These are phyloP conservation scores for Starmerella khaoyaiensis DNA, from an alignment of 805 yeast genomes.

Conservation along the genomic window DNA sequence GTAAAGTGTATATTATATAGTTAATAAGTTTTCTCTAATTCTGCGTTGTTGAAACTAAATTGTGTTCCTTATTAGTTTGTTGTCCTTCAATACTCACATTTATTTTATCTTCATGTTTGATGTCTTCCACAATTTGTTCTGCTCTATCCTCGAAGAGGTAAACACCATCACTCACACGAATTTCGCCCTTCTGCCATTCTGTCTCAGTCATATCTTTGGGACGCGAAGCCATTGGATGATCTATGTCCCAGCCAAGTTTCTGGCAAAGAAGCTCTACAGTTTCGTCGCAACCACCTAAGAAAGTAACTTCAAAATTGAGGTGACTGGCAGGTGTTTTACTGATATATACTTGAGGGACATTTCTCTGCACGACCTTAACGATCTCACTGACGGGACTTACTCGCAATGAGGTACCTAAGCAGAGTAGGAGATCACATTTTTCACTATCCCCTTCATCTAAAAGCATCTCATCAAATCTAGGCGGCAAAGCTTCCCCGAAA, in stretches of 20 bases:
- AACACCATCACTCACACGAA: constrained; percentile 21
- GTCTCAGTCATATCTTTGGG: constrained; percentile 17
- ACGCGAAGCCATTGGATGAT: constrained; percentile 39
- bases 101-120: not conserved
- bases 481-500: constrained; percentile 76
- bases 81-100: not conserved
- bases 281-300: constrained; percentile 75
- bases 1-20: too few species aligned
- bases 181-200: constrained; percentile 22
- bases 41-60: too few species aligned
- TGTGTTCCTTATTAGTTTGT: too few species aligned
- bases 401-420: constrained; percentile 82
- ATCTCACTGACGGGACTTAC: constrained; percentile 88
- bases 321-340: constrained; percentile 66
- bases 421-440: constrained; percentile 63
- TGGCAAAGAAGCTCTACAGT: constrained; percentile 53
- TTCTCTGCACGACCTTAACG: constrained; percentile 55
- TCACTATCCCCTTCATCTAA: constrained; percentile 40
- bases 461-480: constrained; percentile 43
- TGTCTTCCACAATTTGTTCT: not conserved
- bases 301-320: constrained; percentile 62
- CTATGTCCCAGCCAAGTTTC: constrained; percentile 46
- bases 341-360: constrained; percentile 72
- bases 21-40: too few species aligned
- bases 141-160: constrained; percentile 17